Percentiles rank a stretch among this genome's conserved stretches.
phyloP scores from a whole-genome alignment of 495 filamentous ascomycete species.

The Apiosordaria backusii region DNA sequence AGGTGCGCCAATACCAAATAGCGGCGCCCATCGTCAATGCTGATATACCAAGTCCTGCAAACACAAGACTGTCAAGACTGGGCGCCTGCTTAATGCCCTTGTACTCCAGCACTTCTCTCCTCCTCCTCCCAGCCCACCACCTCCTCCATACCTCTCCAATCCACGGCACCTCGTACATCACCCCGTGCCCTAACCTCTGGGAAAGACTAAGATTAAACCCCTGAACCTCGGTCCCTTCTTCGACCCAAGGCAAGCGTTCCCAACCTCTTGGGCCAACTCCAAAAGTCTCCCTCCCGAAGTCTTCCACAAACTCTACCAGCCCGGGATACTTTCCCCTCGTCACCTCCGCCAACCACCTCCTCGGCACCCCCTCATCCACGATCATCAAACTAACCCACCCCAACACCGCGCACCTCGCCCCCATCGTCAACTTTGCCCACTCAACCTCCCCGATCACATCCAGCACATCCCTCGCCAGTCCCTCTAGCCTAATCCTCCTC shows the following conservation, averaged over 20 bases:
- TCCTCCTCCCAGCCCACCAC: conserved; percentile 25
- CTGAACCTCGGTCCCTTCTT: background rate
- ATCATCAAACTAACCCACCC: conserved; percentile 75
- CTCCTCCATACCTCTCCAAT: conserved; percentile 23
- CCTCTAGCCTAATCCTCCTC: conserved; percentile 64
- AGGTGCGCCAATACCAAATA: conserved; percentile 23
- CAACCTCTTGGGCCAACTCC: conserved; percentile 12
- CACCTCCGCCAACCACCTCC: conserved; percentile 64
- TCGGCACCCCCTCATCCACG: conserved; percentile 60
- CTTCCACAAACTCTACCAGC: conserved; percentile 53
- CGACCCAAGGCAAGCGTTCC: conserved; percentile 15
- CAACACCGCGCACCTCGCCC: conserved; percentile 71
- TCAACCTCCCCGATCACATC: conserved; percentile 64
- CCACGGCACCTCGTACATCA: conserved; percentile 21
- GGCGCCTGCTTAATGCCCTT: background rate
- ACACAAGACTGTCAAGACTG: conserved; percentile 11
- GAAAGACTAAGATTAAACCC: conserved; percentile 16
- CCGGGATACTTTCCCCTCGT: conserved; percentile 54
- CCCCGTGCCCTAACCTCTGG: conserved; percentile 33
- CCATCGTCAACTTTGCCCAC: conserved; percentile 46
- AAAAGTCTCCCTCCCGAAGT: conserved; percentile 42
- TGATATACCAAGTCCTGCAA: conserved; percentile 25
- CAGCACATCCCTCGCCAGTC: conserved; percentile 64
- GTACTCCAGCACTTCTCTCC: conserved; percentile 8
- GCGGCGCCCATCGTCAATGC: conserved; percentile 23